Conservation (phyloP, 192 early-diverging fungal genomes). For the Podila minutissima region DNA sequence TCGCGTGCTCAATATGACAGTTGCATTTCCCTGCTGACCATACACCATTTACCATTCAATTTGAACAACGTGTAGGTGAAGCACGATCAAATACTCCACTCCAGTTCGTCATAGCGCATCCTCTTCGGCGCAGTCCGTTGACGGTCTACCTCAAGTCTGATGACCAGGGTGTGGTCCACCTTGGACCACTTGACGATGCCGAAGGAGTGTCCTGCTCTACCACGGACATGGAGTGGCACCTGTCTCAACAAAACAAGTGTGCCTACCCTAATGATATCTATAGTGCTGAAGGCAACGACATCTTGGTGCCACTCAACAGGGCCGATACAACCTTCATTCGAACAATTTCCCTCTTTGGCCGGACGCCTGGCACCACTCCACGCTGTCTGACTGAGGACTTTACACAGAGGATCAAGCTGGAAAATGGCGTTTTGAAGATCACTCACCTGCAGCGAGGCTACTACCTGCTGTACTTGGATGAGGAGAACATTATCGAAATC, state of each 20-base stretch:
- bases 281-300: constrained; percentile 11
- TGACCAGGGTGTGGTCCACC: constrained; percentile 44
- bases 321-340: constrained; percentile 5
- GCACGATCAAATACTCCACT: constrained; percentile 19
- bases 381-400: constrained; percentile 11
- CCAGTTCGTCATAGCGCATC: constrained; percentile 36
- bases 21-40: too few relatives aligned
- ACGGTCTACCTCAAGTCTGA: constrained; percentile 34
- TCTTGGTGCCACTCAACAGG: constrained; percentile 18
- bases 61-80: constrained; percentile 36
- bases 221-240: neutral
- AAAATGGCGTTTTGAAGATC: constrained; percentile 21
- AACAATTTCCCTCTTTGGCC: constrained; percentile 16
- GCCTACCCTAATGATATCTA: constrained; percentile 18
- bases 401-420: constrained; percentile 8
- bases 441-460: constrained; percentile 17
- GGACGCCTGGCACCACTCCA: neutral
- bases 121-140: constrained; percentile 1
- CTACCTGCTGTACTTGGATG: constrained; percentile 17
- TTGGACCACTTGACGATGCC: constrained; percentile 40
- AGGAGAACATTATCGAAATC: neutral
- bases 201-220: neutral
- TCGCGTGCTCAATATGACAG: too few relatives aligned
- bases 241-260: neutral
- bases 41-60: too few relatives aligned